Percentiles rank a stretch among this genome's conserved stretches.
Conservation (phyloP, 306 rosid species). For the Cyclanthera cordifolia region DNA sequence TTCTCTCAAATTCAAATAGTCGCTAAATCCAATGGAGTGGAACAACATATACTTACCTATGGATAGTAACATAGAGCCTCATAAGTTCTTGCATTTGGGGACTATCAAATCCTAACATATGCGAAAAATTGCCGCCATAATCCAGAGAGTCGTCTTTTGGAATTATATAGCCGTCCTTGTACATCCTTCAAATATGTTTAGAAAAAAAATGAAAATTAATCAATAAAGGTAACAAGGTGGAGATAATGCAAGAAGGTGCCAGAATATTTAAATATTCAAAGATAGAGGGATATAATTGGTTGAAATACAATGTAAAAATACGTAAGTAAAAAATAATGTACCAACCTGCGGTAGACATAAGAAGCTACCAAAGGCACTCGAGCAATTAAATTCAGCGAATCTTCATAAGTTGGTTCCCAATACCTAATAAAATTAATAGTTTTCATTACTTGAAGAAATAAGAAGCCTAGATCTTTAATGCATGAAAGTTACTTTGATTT, state of each 20-base stretch:
- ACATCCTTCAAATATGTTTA: constrained; percentile 43
- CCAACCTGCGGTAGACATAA: constrained; percentile 79
- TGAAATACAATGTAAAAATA: neutral
- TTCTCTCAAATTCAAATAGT: neutral
- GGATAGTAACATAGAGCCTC: constrained; percentile 95
- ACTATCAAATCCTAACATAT: constrained; percentile 84
- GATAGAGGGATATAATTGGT: neutral
- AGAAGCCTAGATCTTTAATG: constrained; percentile 14
- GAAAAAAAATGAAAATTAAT: constrained; percentile 22
- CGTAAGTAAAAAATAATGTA: constrained; percentile 4
- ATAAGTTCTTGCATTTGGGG: constrained; percentile 77
- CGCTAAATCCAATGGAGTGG: neutral
- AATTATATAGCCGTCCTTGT: constrained; percentile 63
- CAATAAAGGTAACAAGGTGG: constrained; percentile 8
- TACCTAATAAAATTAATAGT: constrained; percentile 39
- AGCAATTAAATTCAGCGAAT: constrained; percentile 79
- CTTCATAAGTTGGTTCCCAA: constrained; percentile 99
- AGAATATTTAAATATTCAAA: neutral
- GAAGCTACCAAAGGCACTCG: constrained; percentile 82
- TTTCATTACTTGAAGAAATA: constrained; percentile 17
- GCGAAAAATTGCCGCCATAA: constrained; percentile 90
- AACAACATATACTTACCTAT: constrained; percentile 48
- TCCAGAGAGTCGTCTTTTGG: constrained; percentile 73
- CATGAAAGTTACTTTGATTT: constrained; percentile 47
- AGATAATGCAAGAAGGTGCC: neutral